Percentiles rank a stretch among this genome's conserved stretches.
Evolutionary conservation across 306 rosid genomes (phyloP).

Genomic region (Pyrus betulifolia): DNA sequence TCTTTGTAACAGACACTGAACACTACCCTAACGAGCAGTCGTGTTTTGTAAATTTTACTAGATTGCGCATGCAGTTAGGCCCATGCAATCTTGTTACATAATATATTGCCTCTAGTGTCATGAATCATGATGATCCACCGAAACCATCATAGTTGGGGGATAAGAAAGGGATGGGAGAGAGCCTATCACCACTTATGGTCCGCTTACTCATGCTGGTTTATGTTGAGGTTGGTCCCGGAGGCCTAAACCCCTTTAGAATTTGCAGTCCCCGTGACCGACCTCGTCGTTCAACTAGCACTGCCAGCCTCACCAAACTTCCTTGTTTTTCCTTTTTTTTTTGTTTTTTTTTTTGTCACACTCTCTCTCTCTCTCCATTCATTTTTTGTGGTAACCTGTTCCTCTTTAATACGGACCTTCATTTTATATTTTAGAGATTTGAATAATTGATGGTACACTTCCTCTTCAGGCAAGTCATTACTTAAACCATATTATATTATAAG

Average conservation of each 20-base stretch:
- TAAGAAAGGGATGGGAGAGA: too few relatives aligned
- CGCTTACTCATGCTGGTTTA: background rate
- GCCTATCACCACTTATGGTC: too few relatives aligned
- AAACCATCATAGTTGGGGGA: background rate
- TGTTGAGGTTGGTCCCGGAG: background rate
- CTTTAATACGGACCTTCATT: too few relatives aligned
- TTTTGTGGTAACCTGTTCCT: background rate
- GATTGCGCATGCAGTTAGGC: background rate
- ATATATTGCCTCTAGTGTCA: background rate
- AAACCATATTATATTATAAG: too few relatives aligned
- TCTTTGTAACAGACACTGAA: too few relatives aligned
- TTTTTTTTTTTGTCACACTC: too few relatives aligned
- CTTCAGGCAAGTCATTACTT: background rate
- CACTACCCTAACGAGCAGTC: too few relatives aligned
- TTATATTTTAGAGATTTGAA: background rate
- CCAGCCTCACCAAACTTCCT: background rate
- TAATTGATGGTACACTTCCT: background rate
- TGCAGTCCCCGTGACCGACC: background rate
- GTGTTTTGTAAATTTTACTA: too few relatives aligned
- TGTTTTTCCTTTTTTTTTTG: too few relatives aligned
- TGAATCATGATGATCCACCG: background rate
- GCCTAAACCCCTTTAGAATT: background rate
- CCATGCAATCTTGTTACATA: background rate
- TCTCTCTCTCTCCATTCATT: background rate
- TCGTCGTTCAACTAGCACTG: background rate